Evolutionary conservation across 805 yeast species (phyloP).

Genomic region (Yamadazyma phyllophila): DNA sequence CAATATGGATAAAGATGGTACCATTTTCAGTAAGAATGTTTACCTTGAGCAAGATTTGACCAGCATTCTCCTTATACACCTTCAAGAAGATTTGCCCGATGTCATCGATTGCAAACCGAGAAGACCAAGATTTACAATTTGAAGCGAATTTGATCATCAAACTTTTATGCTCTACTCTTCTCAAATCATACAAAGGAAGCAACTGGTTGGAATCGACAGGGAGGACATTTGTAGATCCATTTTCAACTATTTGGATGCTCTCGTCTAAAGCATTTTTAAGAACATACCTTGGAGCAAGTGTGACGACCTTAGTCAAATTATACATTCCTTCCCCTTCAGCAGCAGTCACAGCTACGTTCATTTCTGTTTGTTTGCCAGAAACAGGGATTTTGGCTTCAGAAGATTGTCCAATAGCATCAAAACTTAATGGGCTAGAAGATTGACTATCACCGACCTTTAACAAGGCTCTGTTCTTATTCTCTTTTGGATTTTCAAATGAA

Average conservation of each 20-base stretch:
- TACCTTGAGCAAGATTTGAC: conserved; percentile 68
- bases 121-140: conserved; percentile 68
- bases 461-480: conserved; percentile 63
- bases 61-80: conserved; percentile 58
- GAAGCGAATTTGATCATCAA: conserved; percentile 58
- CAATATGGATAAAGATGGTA: conserved; percentile 71
- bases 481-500: conserved; percentile 65
- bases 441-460: conserved; percentile 65
- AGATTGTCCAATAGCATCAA: conserved; percentile 87
- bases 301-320: conserved; percentile 70
- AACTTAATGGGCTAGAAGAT: conserved; percentile 71
- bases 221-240: conserved; percentile 56
- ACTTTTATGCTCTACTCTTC: conserved; percentile 56
- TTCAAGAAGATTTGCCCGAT: conserved; percentile 80
- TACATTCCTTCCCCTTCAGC: conserved; percentile 86
- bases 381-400: conserved; percentile 51
- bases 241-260: conserved; percentile 60
- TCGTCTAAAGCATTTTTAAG: conserved; percentile 59
- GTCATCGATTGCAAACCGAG: conserved; percentile 82
- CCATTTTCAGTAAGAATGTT: conserved; percentile 79
- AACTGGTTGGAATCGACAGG: conserved; percentile 47
- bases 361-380: conserved; percentile 53
- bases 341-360: conserved; percentile 71
- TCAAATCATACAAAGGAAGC: conserved; percentile 63
- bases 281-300: conserved; percentile 79